Conservation (phyloP, 805 yeast genomes). For the Saccharomycopsis schoenii region DNA sequence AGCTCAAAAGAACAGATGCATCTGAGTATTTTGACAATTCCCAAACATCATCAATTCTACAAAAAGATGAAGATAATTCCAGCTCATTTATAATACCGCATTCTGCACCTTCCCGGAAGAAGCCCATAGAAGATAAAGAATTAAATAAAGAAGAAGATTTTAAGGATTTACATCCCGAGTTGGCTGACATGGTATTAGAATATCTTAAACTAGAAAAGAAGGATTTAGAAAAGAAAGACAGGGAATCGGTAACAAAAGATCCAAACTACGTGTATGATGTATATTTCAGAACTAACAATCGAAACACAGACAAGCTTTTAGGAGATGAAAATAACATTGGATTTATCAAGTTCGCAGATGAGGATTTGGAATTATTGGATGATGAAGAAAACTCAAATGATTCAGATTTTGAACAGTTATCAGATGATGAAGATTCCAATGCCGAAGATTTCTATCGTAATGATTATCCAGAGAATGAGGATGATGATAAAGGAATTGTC, state of each 20-base stretch:
- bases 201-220: constrained; percentile 34
- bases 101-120: constrained; percentile 22
- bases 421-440: constrained; percentile 78
- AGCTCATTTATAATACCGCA: constrained; percentile 22
- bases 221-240: neutral
- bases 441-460: constrained; percentile 89
- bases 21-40: neutral
- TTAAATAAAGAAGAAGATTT: constrained; percentile 21
- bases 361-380: constrained; percentile 24
- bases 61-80: constrained; percentile 31
- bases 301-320: constrained; percentile 32
- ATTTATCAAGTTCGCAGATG: constrained; percentile 30
- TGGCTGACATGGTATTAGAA: constrained; percentile 65
- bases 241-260: constrained; percentile 21
- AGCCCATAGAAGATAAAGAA: constrained; percentile 21
- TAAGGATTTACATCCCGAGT: constrained; percentile 43
- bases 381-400: constrained; percentile 31
- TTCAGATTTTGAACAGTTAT: constrained; percentile 28
- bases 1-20: neutral
- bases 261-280: constrained; percentile 90
- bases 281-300: constrained; percentile 45
- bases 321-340: constrained; percentile 36
- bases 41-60: constrained; percentile 33
- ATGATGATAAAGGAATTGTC: constrained; percentile 38
- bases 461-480: constrained; percentile 94